Evolutionary conservation across 257 asterid genomes (phyloP), one percentile per base, ranked within the genome.

Genomic region (Nicotiana obtusifolia): DNA sequence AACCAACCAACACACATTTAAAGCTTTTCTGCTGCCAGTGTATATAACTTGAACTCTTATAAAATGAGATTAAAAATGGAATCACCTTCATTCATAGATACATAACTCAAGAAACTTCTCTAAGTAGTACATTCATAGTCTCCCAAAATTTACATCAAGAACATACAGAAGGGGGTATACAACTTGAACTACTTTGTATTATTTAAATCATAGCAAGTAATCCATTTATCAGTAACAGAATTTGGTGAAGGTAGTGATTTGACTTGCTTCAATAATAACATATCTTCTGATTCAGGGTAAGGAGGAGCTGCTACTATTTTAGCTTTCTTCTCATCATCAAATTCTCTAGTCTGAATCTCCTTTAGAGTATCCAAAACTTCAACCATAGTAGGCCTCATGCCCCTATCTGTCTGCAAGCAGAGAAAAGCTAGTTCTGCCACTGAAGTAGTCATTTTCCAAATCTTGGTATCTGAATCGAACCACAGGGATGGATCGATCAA

Each of bases 341-440:
- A 6, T n/a, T 67, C 76, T 6, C 24, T 20, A 33, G 10, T 41
- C 31, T 62, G 82, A 79, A 79, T 62, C 31, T 59, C 76, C 49
- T 64, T 62, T 7, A 79, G 71, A 57, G 61, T 33, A 35, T 79
- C 59, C 22, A 79, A 8, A 10, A 79, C 82, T 31, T 35, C 82
- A 0, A 57, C 4, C 82, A 79, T 79, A 17, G 82, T 28, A 14
- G 82, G 82, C 60, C 82, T 79, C 82, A 37, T 41, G 19, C 61
- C 82, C 24, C 71, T 79, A 24, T 79, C 71, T 31, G 7, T 67
- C 24, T 79, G 82, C 24, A 79, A 31, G 60, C 82, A 79, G 5
- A 67, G 59, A 79, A 79, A 79, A 79, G 82, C 82, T 15, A 79
- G 60, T 61, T 79, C 82, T 14, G 82, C 82, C 15, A 79, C 82